Evolutionary conservation across 169 alveolate species (phyloP).

Genomic region (Besnoitia besnoiti): DNA sequence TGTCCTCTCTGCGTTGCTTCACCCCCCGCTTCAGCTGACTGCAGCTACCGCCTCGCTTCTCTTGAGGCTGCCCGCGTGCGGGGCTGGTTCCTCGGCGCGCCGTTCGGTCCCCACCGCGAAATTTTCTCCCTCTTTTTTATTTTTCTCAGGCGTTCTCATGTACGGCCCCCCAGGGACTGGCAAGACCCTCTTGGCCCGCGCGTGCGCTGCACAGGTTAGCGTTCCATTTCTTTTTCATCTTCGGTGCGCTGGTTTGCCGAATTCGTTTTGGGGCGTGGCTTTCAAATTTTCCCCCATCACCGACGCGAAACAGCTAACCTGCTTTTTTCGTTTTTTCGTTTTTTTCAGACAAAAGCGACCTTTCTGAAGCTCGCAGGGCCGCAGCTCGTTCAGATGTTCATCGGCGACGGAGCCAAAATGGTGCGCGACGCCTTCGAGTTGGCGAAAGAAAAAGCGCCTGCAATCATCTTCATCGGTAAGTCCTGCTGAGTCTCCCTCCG

Average conservation of each 20-base stretch:
- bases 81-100: not conserved
- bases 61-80: not conserved
- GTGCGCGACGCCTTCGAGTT: slow-evolving; percentile 97
- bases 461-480: slow-evolving; percentile 95
- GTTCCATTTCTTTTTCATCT: not conserved
- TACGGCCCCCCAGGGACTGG: slow-evolving; percentile 99
- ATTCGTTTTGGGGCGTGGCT: too few species aligned
- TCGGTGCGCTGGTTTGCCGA: not conserved
- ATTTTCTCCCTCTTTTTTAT: not conserved
- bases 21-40: not conserved
- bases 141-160: slow-evolving; percentile 91
- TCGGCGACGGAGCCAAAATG: slow-evolving; percentile 99
- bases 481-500: not conserved
- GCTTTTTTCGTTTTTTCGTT: not conserved
- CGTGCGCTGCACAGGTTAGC: slow-evolving; percentile 90
- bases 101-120: not conserved
- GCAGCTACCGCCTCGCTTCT: not conserved
- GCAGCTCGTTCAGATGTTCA: slow-evolving; percentile 98
- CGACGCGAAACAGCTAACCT: too few species aligned
- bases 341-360: slow-evolving; percentile 93
- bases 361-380: slow-evolving; percentile 99
- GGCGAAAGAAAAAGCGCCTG: slow-evolving; percentile 99
- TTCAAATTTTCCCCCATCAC: too few species aligned
- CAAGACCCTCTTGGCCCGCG: slow-evolving; percentile 93
- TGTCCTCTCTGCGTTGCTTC: not conserved